phyloP scores from a whole-genome alignment of 176 grass and related monocot species.

The Themeda triandra region DNA sequence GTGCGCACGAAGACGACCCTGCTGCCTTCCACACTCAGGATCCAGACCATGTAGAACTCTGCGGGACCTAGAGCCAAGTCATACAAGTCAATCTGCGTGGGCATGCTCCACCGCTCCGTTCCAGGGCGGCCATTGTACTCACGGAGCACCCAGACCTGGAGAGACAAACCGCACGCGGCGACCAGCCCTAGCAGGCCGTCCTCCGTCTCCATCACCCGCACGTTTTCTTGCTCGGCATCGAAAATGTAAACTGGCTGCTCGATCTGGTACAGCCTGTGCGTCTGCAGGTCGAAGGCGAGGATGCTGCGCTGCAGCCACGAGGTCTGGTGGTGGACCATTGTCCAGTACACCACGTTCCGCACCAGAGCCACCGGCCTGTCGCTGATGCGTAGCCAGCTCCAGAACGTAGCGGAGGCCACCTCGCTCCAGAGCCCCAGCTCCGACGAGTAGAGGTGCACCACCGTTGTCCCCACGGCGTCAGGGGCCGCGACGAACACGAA shows the following conservation, averaged over 20 bases:
- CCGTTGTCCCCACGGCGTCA: background rate
- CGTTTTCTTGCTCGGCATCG: background rate
- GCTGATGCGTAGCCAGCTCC: background rate
- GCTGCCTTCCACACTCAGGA: background rate
- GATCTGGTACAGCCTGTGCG: background rate
- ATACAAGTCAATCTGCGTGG: too few species aligned
- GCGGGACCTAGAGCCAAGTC: too few species aligned
- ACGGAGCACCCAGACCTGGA: background rate
- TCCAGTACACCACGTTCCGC: background rate
- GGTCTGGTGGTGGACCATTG: background rate
- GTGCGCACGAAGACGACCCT: background rate
- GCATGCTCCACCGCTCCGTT: background rate
- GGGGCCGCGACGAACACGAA: background rate
- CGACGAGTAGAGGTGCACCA: background rate
- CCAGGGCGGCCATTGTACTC: background rate
- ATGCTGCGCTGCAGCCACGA: background rate
- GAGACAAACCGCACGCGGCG: background rate
- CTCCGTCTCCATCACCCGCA: background rate
- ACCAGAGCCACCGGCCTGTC: background rate
- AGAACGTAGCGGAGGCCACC: background rate
- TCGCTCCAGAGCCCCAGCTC: background rate
- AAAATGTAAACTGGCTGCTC: background rate
- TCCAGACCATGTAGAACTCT: background rate
- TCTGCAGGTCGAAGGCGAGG: background rate
- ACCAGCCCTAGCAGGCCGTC: background rate